Percentiles rank a stretch among this genome's conserved stretches.
Conservation (phyloP, 177 flowering plant species). For the Tripterygium wilfordii region DNA sequence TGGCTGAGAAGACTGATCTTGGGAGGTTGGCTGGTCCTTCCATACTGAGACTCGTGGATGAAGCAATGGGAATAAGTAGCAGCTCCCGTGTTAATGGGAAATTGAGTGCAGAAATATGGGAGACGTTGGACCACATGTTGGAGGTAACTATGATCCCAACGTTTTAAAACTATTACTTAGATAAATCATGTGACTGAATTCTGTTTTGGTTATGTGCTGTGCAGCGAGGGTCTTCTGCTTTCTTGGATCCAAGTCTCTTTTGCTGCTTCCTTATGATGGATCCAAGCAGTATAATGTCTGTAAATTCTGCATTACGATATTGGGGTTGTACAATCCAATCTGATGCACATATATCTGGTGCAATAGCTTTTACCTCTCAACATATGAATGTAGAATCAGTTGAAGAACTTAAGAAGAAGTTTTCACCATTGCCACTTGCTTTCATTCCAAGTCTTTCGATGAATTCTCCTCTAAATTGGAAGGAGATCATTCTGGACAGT, state of each 20-base stretch:
- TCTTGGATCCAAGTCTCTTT: slow-evolving; percentile 48
- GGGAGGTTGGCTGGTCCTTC: slow-evolving; percentile 89
- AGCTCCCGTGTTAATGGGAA: slow-evolving; percentile 35
- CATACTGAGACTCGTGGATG: slow-evolving; percentile 65
- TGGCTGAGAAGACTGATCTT: slow-evolving; percentile 85
- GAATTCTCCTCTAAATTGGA: slow-evolving; percentile 45
- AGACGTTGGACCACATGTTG: slow-evolving; percentile 43
- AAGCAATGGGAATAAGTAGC: slow-evolving; percentile 42
- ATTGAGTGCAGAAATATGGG: slow-evolving; percentile 76
- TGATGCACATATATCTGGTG: slow-evolving; percentile 75
- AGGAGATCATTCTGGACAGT: slow-evolving; percentile 23
- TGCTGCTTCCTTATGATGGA: slow-evolving; percentile 74
- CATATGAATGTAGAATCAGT: slow-evolving; percentile 17
- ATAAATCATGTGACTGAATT: slow-evolving; percentile 6
- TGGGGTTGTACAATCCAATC: slow-evolving; percentile 96
- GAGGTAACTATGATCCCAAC: slow-evolving; percentile 37
- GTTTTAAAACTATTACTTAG: neutral
- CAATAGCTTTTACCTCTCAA: slow-evolving; percentile 38
- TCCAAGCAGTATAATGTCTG: slow-evolving; percentile 39
- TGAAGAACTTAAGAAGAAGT: slow-evolving; percentile 25
- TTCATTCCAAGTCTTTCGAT: slow-evolving; percentile 43
- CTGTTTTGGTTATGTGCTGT: slow-evolving; percentile 8
- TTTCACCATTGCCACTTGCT: slow-evolving; percentile 70
- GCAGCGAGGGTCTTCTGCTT: slow-evolving; percentile 71
- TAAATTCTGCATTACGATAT: slow-evolving; percentile 63